phyloP scores from a whole-genome alignment of 2,329 filamentous ascomycete genomes.

The Orbilia blumenaviensis region DNA sequence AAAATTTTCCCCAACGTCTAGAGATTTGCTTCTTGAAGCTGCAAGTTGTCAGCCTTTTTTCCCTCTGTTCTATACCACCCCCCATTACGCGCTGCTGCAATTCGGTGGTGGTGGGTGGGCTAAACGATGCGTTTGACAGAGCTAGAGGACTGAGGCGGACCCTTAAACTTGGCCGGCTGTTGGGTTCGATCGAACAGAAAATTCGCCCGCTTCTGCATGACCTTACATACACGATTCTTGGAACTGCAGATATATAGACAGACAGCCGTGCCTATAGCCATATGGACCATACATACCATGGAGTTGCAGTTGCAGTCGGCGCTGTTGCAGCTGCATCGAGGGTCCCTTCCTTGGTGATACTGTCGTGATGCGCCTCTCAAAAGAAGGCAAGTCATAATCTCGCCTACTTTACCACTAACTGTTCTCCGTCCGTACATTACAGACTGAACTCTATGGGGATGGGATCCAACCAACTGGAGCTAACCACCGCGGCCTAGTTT shows the following conservation, averaged over 20 bases:
- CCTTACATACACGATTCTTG: conserved; percentile 44
- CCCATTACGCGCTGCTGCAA: conserved; percentile 41
- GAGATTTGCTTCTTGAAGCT: conserved; percentile 47
- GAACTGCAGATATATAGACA: conserved; percentile 35
- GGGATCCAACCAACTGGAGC: conserved; percentile 51
- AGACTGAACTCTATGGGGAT: conserved; percentile 36
- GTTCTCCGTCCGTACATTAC: neutral
- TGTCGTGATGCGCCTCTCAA: conserved; percentile 41
- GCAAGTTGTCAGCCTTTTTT: conserved; percentile 49
- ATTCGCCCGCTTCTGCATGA: conserved; percentile 53
- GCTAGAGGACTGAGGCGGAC: conserved; percentile 39
- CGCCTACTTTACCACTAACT: conserved; percentile 48
- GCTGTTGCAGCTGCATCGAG: conserved; percentile 48
- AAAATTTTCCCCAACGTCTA: conserved; percentile 26
- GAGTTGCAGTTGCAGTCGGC: conserved; percentile 21
- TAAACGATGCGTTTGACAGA: conserved; percentile 47
- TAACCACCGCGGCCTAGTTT: conserved; percentile 53
- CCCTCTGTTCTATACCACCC: conserved; percentile 20
- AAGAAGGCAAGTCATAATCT: conserved; percentile 54
- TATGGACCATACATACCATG: too few species aligned
- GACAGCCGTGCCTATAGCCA: conserved; percentile 35
- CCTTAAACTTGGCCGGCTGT: conserved; percentile 46
- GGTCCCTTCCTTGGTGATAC: conserved; percentile 45
- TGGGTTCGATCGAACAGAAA: conserved; percentile 33
- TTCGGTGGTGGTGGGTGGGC: conserved; percentile 20